Conservation (phyloP, 805 yeast genomes). For the Ogataea methanolica region DNA sequence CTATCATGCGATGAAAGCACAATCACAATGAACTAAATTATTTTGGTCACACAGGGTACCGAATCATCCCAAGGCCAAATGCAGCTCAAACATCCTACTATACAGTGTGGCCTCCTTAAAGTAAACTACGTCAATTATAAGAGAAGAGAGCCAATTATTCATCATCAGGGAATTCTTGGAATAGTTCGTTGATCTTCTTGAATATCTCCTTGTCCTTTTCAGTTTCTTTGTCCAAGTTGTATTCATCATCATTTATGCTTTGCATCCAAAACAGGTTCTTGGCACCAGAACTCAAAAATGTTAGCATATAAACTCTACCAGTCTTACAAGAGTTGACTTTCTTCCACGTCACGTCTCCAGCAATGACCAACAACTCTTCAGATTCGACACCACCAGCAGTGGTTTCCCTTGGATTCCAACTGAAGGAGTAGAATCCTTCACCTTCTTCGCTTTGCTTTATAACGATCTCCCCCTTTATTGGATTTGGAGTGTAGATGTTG, state of each 20-base stretch:
- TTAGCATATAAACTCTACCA: constrained; percentile 60
- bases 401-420: constrained; percentile 65
- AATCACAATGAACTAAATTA: no score
- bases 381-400: constrained; percentile 38
- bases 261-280: constrained; percentile 71
- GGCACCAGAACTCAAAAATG: constrained; percentile 33
- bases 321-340: constrained; percentile 64
- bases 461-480: constrained; percentile 61
- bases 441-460: constrained; percentile 64
- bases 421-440: constrained; percentile 63
- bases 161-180: constrained; percentile 32
- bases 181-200: constrained; percentile 43
- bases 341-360: constrained; percentile 81
- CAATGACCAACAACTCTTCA: constrained; percentile 68
- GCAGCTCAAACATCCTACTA: no score
- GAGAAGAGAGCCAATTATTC: constrained; percentile 1
- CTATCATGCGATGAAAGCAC: no score
- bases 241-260: constrained; percentile 60
- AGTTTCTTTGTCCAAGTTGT: constrained; percentile 51
- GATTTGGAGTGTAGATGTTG: constrained; percentile 63
- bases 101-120: no score
- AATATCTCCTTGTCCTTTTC: constrained; percentile 50
- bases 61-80: no score
- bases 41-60: no score
- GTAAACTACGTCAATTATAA: no score